Evolutionary conservation across 768 basidiomycete species (phyloP), one percentile per base, ranked within the genome.

Genomic region (Kondoa subrosea): DNA sequence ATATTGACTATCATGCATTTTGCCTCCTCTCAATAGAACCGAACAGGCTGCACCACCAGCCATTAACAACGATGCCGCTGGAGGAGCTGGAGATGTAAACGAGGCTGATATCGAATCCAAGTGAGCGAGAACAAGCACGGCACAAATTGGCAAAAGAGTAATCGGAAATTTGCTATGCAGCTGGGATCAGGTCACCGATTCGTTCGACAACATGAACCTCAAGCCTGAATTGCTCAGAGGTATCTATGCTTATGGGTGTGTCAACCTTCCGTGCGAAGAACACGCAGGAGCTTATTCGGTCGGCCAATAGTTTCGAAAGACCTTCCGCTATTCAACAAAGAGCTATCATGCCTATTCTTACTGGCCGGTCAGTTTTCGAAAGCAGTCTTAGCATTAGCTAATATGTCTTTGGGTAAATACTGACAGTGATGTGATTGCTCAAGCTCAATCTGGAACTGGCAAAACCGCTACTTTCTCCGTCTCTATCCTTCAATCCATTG

Each of bases 401-500:
- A 34, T 4, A 16, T 1, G 17, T 4, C 15, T 0, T 56, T 4
- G n/a, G 4, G 58, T n/a, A n/a, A n/a, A 4, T 15, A 1, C 25
- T 1, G 8, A 12, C 87, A 89, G 80, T 89, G 93, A 97, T 82
- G 93, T 96, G 69, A 96, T 99, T 77, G 93, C 93, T 34, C 93
- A 96, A 81, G 93, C 93, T 57, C 93, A 97, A 80, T 95, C 92
- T 34, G 93, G 93, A 77, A 96, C 93, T 40, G 93, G 93, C 83
- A 99, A 97, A 89, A 99, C 93, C 12, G 93, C 93, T 3, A 95
- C 93, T 25, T 96, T 96, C 80, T 92, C 91, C 73, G 95, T 99
- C 77, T 88, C 92, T 72, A 90, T 95, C 77, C 85, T 99, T 65
- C 93, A 99, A 77, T 90, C 89, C 71, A 95, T 99, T 84, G 93